Conservation (phyloP, 371 early-diverging fungal genomes). For the Paraphysoderma sedebokerense region DNA sequence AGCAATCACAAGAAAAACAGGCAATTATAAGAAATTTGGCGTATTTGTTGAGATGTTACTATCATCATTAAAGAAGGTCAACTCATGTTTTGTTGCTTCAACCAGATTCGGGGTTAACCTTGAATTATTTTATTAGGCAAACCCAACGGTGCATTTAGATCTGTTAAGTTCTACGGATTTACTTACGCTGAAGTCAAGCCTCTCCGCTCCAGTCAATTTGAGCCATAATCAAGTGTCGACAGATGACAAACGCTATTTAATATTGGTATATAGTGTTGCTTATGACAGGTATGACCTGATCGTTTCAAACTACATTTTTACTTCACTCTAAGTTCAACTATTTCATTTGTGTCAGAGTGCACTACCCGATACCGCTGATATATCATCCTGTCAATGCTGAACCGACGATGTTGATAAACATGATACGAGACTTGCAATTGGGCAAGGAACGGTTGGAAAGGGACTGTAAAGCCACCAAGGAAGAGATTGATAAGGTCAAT, state of each 20-base stretch:
- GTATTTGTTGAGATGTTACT: constrained; percentile 26
- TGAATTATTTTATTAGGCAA: neutral
- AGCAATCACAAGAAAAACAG: constrained; percentile 5
- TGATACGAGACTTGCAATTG: neutral
- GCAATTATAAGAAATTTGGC: constrained; percentile 24
- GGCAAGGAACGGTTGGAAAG: too few relatives aligned
- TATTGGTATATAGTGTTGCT: constrained; percentile 22
- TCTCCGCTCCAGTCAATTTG: neutral
- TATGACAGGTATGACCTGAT: constrained; percentile 18
- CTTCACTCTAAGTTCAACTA: neutral
- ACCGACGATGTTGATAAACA: neutral
- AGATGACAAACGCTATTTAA: constrained; percentile 15
- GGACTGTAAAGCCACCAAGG: too few relatives aligned
- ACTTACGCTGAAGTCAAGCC: constrained; percentile 1
- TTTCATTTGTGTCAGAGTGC: constrained; percentile 9
- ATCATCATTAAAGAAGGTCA: constrained; percentile 10
- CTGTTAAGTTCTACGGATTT: constrained; percentile 18
- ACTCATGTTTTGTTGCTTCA: too few relatives aligned
- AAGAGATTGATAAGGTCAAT: too few relatives aligned
- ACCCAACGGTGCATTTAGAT: constrained; percentile 11
- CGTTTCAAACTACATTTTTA: neutral
- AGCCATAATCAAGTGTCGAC: neutral
- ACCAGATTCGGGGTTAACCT: neutral
- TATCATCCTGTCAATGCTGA: neutral
- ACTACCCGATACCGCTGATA: constrained; percentile 24